Conservation (phyloP, 208 protist species). For the Crithidia fasciculata region DNA sequence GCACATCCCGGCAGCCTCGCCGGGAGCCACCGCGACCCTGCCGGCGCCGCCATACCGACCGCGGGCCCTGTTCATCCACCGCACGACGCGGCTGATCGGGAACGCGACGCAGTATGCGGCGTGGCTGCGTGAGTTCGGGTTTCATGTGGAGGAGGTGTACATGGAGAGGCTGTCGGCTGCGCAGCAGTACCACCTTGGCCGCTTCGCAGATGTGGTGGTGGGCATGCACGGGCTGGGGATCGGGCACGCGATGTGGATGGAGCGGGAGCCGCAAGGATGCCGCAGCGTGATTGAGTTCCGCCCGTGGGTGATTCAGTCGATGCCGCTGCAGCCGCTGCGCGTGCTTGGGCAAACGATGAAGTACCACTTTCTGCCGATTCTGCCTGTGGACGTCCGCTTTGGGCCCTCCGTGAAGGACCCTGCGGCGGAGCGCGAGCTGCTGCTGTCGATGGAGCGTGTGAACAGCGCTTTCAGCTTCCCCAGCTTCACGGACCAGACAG, state of each 20-base stretch:
- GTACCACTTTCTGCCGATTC: constrained; percentile 32
- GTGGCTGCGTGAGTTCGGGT: constrained; percentile 41
- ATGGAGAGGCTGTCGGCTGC: constrained; percentile 39
- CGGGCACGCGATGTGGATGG: constrained; percentile 62
- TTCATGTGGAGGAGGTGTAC: constrained; percentile 51
- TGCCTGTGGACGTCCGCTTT: constrained; percentile 39
- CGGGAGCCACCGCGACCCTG: background rate
- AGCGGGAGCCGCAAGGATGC: constrained; percentile 35
- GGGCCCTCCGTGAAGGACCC: constrained; percentile 25
- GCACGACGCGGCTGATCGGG: constrained; percentile 38
- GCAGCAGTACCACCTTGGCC: constrained; percentile 52
- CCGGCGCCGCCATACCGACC: constrained; percentile 15
- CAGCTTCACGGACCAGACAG: constrained; percentile 41
- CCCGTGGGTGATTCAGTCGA: constrained; percentile 39
- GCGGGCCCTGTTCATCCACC: constrained; percentile 51
- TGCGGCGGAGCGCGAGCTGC: constrained; percentile 26
- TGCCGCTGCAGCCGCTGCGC: constrained; percentile 31
- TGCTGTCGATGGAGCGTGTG: constrained; percentile 23
- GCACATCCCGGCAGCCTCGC: background rate
- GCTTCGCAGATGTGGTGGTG: constrained; percentile 62
- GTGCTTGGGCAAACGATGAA: constrained; percentile 22
- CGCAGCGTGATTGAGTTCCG: constrained; percentile 58
- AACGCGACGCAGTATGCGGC: constrained; percentile 30
- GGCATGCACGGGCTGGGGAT: constrained; percentile 65
- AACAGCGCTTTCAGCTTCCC: constrained; percentile 31